Evolutionary conservation across 2,329 filamentous ascomycete species (phyloP), one percentile per base, ranked within the genome.

Genomic region (Pseudocercospora ulei): DNA sequence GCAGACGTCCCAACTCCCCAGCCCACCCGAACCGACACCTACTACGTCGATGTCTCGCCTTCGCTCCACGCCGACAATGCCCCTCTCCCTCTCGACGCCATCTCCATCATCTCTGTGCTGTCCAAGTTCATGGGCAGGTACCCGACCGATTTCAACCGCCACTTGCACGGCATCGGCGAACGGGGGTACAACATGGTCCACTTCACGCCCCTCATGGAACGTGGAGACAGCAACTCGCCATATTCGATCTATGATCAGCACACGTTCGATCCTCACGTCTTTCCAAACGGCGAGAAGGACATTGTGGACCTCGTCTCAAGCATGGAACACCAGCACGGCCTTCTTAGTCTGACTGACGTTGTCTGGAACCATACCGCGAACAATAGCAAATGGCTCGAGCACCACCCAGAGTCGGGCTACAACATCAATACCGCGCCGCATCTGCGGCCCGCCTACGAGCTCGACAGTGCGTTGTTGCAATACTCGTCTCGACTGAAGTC

Each of bases 171-270:
- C 17, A 94, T 98, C 59, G 82, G 83, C 59, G 76, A 82, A 55
- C 75, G 90, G 45, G 87, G 87, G 29, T 98, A 98, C 71, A 98
- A 98, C 65, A 95, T 96, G 86, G 78, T 98, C 44, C 90, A 98
- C 62, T 98, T 98, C 62, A 95, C 90, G 1, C 90, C 90, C 6
- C 69, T 98, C 50, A 90, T 93, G 70, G 72, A 81, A 42, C 78
- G 90, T 43, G 90, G 90, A 41, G 72, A 70, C 28, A 98, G 90
- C 36, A 94, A 98, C 59, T 98, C 90, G 1, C 90, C 90, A 0
- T 98, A 96, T 69, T 98, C 90, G 61, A 75, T 98, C 54, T 94
- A 82, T 60, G 83, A 98, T 56, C 92, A 98, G 65, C 71, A 92
- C 13, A 71, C 72, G 28, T 98, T 92, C 69, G 92, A 98, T 58